Base-by-base conservation (phyloP, 768 basidiomycete genomes). In the Royoungia palumana region DNA sequence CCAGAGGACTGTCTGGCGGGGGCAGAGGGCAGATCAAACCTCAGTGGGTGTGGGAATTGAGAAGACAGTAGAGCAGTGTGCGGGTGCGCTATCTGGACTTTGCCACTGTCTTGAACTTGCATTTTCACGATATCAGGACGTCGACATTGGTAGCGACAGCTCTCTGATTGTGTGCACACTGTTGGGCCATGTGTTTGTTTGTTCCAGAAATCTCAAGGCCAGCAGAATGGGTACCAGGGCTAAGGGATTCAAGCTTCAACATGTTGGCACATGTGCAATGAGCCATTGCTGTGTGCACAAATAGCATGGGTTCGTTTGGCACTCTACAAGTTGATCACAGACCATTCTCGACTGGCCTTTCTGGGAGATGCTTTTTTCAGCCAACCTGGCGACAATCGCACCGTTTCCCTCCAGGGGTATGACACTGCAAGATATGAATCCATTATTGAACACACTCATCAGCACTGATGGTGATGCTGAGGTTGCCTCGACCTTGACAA, bases 151-250 rank as follows among this genome's bases (percentile, higher is more conserved):
- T 17, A 73, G 83, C 2, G 93, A 96, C 54, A 91, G 94, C 5
- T 81, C 87, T 14, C 80, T 96, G 60, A 85, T 96, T 62, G 78
- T 98, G 39, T 96, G 91, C 69, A 98, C 95, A 2, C 83, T 88
- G 53, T 94, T 95, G 5, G 95, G 95, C 0, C 94, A 97, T 58
- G 94, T 96, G 30, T 97, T 87, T 61, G 77, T 94, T 20, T 86
- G 94, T 20, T 76, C 82, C 17, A 79, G 91, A 22, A 81, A 71
- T 49, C 51, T 53, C 46, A 69, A 61, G 55, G 54, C 47, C 6
- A 48, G 39, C 19, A 44, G 46, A 62, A 65, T 51, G 44, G 59
- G 58, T 21, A 54, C 36, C 38, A 66, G 53, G 35, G 54, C 49
- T 6, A 86, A 85, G 62, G 63, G 79, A 1, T 79, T 79, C 73